Conservation (phyloP, 208 protist species). For the Leptomonas pyrrhocoris region DNA sequence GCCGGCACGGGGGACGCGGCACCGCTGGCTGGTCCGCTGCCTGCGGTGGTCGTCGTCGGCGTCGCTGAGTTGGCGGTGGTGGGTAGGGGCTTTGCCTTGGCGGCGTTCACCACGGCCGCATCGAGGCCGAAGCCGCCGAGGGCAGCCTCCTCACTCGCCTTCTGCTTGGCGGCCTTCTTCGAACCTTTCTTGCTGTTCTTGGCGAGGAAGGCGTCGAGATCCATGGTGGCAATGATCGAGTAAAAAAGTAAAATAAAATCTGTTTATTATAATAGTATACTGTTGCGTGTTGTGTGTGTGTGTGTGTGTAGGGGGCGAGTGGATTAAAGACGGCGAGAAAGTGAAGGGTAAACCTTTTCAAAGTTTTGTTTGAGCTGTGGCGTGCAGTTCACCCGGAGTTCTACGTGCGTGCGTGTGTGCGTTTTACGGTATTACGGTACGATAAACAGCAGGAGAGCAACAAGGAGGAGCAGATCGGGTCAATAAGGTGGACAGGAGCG, state of each 20-base stretch:
- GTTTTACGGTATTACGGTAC: no score
- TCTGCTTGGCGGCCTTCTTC: constrained; percentile 64
- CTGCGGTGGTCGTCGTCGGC: not conserved
- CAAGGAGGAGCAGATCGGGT: no score
- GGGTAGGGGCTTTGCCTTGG: constrained; percentile 17
- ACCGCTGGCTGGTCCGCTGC: constrained; percentile 2
- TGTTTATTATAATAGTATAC: no score
- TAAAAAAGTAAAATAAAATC: no score
- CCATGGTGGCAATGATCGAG: no score
- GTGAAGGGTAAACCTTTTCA: no score
- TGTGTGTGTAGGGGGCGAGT: constrained; percentile 21
- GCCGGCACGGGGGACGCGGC: constrained; percentile 4
- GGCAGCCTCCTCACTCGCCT: constrained; percentile 44
- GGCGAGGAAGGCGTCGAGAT: constrained; percentile 68
- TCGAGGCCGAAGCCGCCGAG: constrained; percentile 50
- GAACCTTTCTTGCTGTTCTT: constrained; percentile 73
- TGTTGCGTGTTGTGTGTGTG: constrained; percentile 21
- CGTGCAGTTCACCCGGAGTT: no score
- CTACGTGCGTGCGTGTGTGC: no score
- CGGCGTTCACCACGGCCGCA: constrained; percentile 25
- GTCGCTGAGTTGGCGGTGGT: not conserved
- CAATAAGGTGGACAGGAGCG: no score
- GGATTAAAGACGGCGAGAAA: no score
- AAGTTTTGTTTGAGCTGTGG: no score
- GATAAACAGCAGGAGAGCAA: no score